Base-by-base conservation (phyloP, 2,329 filamentous ascomycete genomes). In the Talaromyces sp. region DNA sequence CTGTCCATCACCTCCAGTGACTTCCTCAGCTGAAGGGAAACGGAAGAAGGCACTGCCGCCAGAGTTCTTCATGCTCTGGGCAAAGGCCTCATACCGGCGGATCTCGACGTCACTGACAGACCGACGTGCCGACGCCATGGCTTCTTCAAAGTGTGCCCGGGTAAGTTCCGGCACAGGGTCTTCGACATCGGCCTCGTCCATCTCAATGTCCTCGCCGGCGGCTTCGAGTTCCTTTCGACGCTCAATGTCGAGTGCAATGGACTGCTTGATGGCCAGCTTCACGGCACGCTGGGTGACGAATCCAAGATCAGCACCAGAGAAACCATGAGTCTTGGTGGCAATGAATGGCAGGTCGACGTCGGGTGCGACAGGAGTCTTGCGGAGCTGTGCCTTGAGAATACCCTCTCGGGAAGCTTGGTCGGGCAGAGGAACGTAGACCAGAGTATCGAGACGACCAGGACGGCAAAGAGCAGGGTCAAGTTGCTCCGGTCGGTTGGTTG, bases 191-290 rank as follows among this genome's bases (percentile, higher is more conserved):
- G 75, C 72, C 53, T 91, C 85, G 66, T 91, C 89, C 86, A 95
- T 93, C 69, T 90, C 88, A 65, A 87, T 81, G 54, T 77, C 75
- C 70, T 91, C 89, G 62, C 90, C 91, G 67, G 88, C 82, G 64
- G 89, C 92, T 80, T 96, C 93, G 60, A 90, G 91, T 70, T 89
- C 88, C 86, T 96, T 96, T 72, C 84, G 83, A 68, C 91, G 90
- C 79, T 96, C 90, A 68, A 99, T 97, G 64, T 97, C 93, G 53
- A 84, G 74, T 19, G 87, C 82, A 70, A 99, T 99, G 31, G 93
- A 88, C 81, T 99, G 88, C 85, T 99, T 99, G 82, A 99, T 99
- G 69, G 94, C 94, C 72, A 97, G 88, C 87, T 99, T 99, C 83
- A 96, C 94, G 58, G 94, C 94, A 76, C 94, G 92, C 82, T 99